Conservation (phyloP, 345 rosid genomes). For the Arabis hirsuta region DNA sequence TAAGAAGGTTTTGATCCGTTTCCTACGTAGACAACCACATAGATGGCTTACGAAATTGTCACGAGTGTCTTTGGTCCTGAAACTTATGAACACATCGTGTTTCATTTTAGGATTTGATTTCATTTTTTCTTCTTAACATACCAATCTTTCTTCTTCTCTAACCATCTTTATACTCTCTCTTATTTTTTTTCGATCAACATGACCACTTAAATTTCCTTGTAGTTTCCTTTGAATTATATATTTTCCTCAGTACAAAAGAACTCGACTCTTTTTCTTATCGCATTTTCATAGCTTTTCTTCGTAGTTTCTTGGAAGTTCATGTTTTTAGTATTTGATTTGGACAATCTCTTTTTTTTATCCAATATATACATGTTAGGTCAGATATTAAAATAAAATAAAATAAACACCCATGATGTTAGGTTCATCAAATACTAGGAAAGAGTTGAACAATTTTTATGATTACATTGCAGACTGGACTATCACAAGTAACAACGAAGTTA, state of each 20-base stretch:
- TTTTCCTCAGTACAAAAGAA: too few species aligned
- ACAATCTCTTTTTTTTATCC: not conserved
- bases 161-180: too few species aligned
- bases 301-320: not conserved
- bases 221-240: too few species aligned
- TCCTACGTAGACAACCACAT: conserved; percentile 34
- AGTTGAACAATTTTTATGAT: too few species aligned
- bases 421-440: too few species aligned
- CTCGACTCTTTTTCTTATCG: not conserved
- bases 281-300: not conserved
- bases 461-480: too few species aligned
- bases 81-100: conserved; percentile 43
- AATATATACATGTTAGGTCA: too few species aligned
- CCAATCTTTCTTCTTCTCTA: not conserved
- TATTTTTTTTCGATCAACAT: too few species aligned
- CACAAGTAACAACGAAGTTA: too few species aligned
- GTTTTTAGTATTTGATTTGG: not conserved
- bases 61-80: conserved; percentile 43
- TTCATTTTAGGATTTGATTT: conserved; percentile 7
- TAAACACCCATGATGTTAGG: too few species aligned
- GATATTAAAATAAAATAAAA: too few species aligned
- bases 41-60: conserved; percentile 44
- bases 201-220: too few species aligned
- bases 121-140: not conserved
- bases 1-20: conserved; percentile 33